phyloP scores from a whole-genome alignment of 169 alveolate genomes.

The Miamiensis avidus region DNA sequence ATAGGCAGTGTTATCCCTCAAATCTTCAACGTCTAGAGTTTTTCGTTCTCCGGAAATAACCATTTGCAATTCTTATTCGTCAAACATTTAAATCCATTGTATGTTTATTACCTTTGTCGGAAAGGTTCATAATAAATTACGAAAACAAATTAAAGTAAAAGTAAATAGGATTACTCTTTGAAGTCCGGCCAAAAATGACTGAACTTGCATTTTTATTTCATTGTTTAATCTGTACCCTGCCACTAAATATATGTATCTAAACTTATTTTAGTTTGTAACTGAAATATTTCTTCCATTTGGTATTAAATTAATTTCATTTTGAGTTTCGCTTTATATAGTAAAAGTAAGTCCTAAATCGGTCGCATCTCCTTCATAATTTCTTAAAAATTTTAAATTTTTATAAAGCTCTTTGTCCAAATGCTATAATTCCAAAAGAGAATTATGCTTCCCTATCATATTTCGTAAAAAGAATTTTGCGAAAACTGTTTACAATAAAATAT shows the following conservation, averaged over 20 bases:
- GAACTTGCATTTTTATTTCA: conserved; percentile 55
- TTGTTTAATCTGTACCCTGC: conserved; percentile 72
- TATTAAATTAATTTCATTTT: conserved; percentile 24
- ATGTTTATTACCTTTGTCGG: conserved; percentile 28
- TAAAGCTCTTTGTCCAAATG: conserved; percentile 61
- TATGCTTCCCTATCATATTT: conserved; percentile 50
- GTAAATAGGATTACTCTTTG: conserved; percentile 23
- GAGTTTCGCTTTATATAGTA: conserved; percentile 33
- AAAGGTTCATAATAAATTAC: no score
- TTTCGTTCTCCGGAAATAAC: conserved; percentile 75
- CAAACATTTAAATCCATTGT: conserved; percentile 62
- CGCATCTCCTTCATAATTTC: conserved; percentile 55
- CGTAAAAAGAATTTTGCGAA: conserved; percentile 68
- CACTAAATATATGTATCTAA: conserved; percentile 68
- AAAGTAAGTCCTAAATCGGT: conserved; percentile 60
- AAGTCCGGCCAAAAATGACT: conserved; percentile 73
- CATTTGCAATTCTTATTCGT: conserved; percentile 73
- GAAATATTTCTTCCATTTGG: conserved; percentile 36
- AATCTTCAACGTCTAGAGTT: conserved; percentile 68
- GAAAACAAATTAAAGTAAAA: conserved; percentile 1
- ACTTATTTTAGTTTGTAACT: conserved; percentile 49
- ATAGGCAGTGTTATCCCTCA: conserved; percentile 64
- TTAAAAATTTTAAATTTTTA: conserved; percentile 51
- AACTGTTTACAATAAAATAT: conserved; percentile 55
- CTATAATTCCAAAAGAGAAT: conserved; percentile 53